phyloP scores from a whole-genome alignment of 352 stramenopile species.

The Globisporangium paddicum region DNA sequence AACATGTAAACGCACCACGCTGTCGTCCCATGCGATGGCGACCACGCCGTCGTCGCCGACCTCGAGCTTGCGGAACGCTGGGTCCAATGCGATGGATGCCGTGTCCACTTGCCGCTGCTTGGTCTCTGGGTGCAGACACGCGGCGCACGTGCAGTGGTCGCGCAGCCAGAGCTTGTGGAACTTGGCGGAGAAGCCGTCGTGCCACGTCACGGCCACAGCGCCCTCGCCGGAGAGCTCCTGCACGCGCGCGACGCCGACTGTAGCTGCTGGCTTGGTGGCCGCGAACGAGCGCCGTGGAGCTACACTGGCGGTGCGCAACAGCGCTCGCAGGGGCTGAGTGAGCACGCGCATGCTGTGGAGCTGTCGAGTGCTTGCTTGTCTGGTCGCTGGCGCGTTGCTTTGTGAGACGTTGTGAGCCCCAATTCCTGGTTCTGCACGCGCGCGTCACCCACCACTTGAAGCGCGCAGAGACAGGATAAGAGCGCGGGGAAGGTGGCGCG shows the following conservation, averaged over 20 bases:
- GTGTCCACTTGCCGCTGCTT: slow-evolving; percentile 74
- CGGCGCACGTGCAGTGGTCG: slow-evolving; percentile 71
- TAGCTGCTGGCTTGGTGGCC: neutral
- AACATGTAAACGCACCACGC: slow-evolving; percentile 51
- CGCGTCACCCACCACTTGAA: slow-evolving; percentile 18
- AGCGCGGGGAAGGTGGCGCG: neutral
- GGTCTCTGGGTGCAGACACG: slow-evolving; percentile 67
- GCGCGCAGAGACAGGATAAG: slow-evolving; percentile 6
- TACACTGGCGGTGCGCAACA: neutral
- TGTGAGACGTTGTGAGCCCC: no score
- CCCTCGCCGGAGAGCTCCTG: slow-evolving; percentile 43
- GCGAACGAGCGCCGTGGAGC: slow-evolving; percentile 3
- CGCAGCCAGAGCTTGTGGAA: slow-evolving; percentile 87
- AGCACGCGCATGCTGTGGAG: slow-evolving; percentile 11
- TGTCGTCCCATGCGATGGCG: slow-evolving; percentile 51
- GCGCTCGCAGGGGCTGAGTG: slow-evolving; percentile 6
- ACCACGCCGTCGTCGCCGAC: slow-evolving; percentile 31
- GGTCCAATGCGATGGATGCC: slow-evolving; percentile 63
- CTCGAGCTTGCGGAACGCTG: slow-evolving; percentile 31
- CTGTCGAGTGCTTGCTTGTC: neutral
- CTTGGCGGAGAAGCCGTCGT: slow-evolving; percentile 67
- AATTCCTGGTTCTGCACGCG: slow-evolving; percentile 13
- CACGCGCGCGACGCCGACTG: slow-evolving; percentile 27
- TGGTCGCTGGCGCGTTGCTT: slow-evolving; percentile 7
- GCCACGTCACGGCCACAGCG: slow-evolving; percentile 65